Conservation (phyloP, 306 rosid species). For the Rosa lucieae region DNA sequence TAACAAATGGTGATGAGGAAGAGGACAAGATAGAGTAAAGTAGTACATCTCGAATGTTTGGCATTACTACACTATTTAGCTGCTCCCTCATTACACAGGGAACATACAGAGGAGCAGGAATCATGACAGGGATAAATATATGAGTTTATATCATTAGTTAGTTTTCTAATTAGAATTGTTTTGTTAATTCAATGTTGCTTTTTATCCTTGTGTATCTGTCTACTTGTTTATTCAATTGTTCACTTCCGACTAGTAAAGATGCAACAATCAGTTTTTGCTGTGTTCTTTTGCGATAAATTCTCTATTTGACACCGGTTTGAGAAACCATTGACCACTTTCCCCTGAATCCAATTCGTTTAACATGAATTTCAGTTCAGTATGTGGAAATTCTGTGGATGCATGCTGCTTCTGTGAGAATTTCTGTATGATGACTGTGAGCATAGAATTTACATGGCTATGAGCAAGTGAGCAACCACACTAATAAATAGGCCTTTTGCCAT, state of each 20-base stretch:
- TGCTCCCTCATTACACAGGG: constrained; percentile 14
- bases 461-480: neutral
- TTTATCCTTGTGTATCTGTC: constrained; percentile 15
- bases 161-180: constrained; percentile 1
- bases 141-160: neutral
- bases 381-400: neutral
- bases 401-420: neutral
- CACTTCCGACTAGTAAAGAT: neutral
- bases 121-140: constrained; percentile 8
- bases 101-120: constrained; percentile 7
- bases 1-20: constrained; percentile 61
- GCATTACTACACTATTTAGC: constrained; percentile 27
- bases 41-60: constrained; percentile 21
- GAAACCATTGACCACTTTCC: neutral
- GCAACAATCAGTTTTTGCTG: neutral
- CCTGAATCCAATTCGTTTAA: neutral
- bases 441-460: neutral
- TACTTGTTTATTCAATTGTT: constrained; percentile 21
- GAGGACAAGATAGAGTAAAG: constrained; percentile 83
- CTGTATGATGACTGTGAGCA: neutral
- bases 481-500: neutral
- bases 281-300: neutral
- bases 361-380: neutral
- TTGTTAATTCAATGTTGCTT: neutral
- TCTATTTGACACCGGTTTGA: neutral